Percentiles rank a stretch among this genome's conserved stretches.
Conservation (phyloP, 2,329 filamentous ascomycete genomes). For the Alternaria novae-zelandiae region DNA sequence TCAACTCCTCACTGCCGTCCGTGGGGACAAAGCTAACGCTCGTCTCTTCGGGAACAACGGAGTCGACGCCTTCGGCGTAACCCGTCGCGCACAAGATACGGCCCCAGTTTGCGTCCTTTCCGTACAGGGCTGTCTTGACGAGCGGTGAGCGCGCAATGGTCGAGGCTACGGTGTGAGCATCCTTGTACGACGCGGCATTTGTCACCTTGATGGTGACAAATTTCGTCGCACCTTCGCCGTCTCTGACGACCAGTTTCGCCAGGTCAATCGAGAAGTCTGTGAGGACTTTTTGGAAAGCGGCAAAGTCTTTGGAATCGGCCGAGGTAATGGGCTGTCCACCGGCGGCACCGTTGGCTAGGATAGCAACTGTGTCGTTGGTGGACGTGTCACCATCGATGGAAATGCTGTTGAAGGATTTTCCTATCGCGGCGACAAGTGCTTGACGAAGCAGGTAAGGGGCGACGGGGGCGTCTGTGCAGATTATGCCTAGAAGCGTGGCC, state of each 20-base stretch:
- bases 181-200: constrained; percentile 71
- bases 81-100: constrained; percentile 94
- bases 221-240: constrained; percentile 97
- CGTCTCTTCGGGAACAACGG: constrained; percentile 72
- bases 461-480: constrained; percentile 90
- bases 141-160: constrained; percentile 90
- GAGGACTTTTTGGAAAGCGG: constrained; percentile 73
- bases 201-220: constrained; percentile 91
- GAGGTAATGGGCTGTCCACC: constrained; percentile 70
- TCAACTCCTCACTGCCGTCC: constrained; percentile 78
- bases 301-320: constrained; percentile 66
- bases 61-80: constrained; percentile 71
- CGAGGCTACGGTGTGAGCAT: constrained; percentile 80
- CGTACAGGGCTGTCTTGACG: constrained; percentile 97
- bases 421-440: constrained; percentile 75
- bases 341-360: constrained; percentile 94
- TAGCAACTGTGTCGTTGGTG: constrained; percentile 93
- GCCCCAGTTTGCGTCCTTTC: constrained; percentile 98
- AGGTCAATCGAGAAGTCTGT: constrained; percentile 81
- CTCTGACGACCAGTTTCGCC: constrained; percentile 90
- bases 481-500: constrained; percentile 90
- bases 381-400: constrained; percentile 96
- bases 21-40: constrained; percentile 80
- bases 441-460: constrained; percentile 69
- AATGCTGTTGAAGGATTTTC: constrained; percentile 93